phyloP scores from a whole-genome alignment of 2,329 filamentous ascomycete species.

The Chaetomium strumarium region DNA sequence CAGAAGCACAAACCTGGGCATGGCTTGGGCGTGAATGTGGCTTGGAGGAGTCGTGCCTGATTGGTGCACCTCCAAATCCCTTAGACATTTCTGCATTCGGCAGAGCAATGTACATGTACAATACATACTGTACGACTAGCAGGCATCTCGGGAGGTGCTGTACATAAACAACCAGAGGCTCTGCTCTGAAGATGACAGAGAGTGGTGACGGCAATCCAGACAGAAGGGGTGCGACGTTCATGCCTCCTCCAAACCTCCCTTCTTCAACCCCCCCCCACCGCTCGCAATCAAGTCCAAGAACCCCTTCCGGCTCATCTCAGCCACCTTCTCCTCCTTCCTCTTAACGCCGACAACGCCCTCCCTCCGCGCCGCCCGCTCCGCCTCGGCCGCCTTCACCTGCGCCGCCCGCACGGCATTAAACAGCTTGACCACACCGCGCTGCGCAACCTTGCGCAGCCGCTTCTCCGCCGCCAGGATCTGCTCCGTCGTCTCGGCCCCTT shows the following conservation, averaged over 20 bases:
- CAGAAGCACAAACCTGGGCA: conserved; percentile 16
- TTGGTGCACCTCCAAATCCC: not conserved
- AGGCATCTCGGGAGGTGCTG: not conserved
- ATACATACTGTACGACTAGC: conserved; percentile 8
- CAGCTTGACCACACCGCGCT: conserved; percentile 88
- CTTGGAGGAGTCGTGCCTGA: not conserved
- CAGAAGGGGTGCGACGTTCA: conserved; percentile 22
- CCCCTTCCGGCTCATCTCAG: conserved; percentile 94
- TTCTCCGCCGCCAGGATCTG: conserved; percentile 67
- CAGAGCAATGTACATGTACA: conserved; percentile 18
- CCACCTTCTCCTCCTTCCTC: conserved; percentile 78
- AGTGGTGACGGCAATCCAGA: not conserved
- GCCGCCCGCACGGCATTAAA: conserved; percentile 94
- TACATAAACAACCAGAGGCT: conserved; percentile 16
- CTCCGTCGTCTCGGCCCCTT: conserved; percentile 41
- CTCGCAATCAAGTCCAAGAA: conserved; percentile 85
- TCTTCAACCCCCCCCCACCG: conserved; percentile 54
- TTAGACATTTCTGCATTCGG: not conserved
- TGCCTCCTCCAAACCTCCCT: conserved; percentile 53
- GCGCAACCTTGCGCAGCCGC: conserved; percentile 76
- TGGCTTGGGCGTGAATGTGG: not conserved
- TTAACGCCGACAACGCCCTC: conserved; percentile 72
- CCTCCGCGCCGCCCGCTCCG: conserved; percentile 61
- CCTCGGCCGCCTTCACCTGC: conserved; percentile 80
- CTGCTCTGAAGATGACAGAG: conserved; percentile 11